Evolutionary conservation across 495 filamentous ascomycete species (phyloP).

Genomic region (Penicilliopsis zonata): DNA sequence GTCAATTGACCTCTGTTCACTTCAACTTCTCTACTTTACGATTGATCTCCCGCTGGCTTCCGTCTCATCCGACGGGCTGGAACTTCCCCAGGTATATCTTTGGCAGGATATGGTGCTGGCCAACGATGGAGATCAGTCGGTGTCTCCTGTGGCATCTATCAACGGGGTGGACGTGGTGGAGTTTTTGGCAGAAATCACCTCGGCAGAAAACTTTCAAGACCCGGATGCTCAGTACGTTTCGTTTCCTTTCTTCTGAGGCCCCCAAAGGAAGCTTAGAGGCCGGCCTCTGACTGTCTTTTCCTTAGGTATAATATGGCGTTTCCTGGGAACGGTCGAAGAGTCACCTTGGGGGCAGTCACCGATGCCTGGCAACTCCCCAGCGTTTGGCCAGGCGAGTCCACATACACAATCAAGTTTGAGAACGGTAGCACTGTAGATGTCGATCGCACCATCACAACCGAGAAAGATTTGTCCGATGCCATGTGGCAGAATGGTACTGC

Average conservation of each 20-base stretch:
- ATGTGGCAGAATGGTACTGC: neutral
- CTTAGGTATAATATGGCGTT: conserved; percentile 15
- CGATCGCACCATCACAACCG: neutral
- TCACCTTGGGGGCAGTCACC: neutral
- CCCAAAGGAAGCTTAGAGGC: too few species aligned
- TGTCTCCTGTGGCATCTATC: conserved; percentile 19
- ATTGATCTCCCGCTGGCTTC: conserved; percentile 18
- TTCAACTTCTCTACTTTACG: conserved; percentile 12
- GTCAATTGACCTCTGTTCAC: conserved; percentile 14
- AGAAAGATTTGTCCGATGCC: neutral
- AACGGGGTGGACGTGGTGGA: conserved; percentile 19
- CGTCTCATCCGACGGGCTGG: conserved; percentile 23
- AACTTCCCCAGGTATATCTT: conserved; percentile 22
- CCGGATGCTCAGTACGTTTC: conserved; percentile 23
- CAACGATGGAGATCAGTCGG: conserved; percentile 2
- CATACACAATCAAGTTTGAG: neutral
- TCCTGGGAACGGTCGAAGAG: neutral
- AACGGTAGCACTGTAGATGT: neutral
- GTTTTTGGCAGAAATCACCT: conserved; percentile 12
- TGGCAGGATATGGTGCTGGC: conserved; percentile 13
- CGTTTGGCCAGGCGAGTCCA: neutral
- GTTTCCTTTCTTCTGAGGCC: neutral
- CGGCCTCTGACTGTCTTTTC: conserved; percentile 2
- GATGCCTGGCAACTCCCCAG: neutral
- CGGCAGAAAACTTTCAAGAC: conserved; percentile 17